Evolutionary conservation across 306 rosid species (phyloP), one percentile per base, ranked within the genome.

Genomic region (Ammopiptanthus mongolicus): DNA sequence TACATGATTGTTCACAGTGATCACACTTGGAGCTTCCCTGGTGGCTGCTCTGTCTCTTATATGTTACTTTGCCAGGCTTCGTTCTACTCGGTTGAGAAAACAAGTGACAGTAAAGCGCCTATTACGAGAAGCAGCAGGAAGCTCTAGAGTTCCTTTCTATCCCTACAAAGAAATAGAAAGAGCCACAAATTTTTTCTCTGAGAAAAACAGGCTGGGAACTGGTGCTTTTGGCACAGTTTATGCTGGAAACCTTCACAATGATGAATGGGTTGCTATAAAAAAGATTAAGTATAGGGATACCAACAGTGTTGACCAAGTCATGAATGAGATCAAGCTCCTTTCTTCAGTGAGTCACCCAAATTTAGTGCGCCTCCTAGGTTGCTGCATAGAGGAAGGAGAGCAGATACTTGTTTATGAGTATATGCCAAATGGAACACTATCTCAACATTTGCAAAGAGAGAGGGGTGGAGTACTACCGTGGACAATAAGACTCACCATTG

Each of bases 271-370:
- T 76, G 97, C 99, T 25, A 86, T 95, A 17, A 92, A 95, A 76
- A 95, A 82, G 78, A 90, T 95, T 39, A 91, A 83, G 83, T 66
- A 90, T 18, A 86, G 97, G 75, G 99, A 95, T 82, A 80, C 90
- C 58, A 87, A 91, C 69, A 84, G 95, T 77, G 85, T 88, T 76
- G 99, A 90, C 75, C 97, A 90, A 82, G 95, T 95, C 57, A 83
- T 95, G 93, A 95, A 95, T 82, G 99, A 95, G 87, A 90, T 95
- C 86, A 92, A 84, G 68, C 91, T 95, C 21, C 96, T 95, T 15
- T 92, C 99, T 19, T 95, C 86, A 11, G 99, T 95, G 62, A 95
- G 99, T 87, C 99, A 95, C 79, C 97, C 92, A 4, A 95, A 95
- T 78, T 81, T 95, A 57, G 99, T 95, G 48, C 97, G 98, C 34